phyloP scores from a whole-genome alignment of 306 rosid species.

The Cyclanthera cordifolia region DNA sequence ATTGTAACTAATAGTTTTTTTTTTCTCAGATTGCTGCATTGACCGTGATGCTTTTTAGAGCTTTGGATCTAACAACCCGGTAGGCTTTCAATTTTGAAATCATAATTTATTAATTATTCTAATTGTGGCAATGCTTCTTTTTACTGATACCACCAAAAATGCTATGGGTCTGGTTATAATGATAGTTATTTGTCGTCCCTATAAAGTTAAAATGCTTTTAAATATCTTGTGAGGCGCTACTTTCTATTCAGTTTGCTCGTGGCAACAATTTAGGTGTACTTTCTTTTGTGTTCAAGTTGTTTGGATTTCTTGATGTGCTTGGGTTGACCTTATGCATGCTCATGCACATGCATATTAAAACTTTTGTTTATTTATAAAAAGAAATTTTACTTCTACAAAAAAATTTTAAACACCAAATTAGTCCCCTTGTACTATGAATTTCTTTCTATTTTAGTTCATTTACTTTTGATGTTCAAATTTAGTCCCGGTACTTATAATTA shows the following conservation, averaged over 20 bases:
- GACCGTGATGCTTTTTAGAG: constrained; percentile 77
- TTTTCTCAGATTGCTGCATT: constrained; percentile 74
- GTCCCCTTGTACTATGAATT: too few relatives aligned
- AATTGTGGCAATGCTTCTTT: constrained; percentile 13
- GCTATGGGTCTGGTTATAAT: neutral
- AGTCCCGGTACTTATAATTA: too few relatives aligned
- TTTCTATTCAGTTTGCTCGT: neutral
- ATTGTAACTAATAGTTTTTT: neutral
- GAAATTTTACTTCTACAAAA: neutral
- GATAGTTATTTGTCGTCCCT: neutral
- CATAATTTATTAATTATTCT: constrained; percentile 1
- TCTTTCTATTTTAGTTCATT: too few relatives aligned
- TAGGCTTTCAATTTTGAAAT: constrained; percentile 23
- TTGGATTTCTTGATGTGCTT: neutral
- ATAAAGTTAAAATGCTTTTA: neutral
- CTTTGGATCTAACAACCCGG: constrained; percentile 70
- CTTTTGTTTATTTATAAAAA: neutral
- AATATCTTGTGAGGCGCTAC: neutral
- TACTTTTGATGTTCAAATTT: too few relatives aligned
- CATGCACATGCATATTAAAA: neutral
- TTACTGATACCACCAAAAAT: neutral
- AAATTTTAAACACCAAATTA: too few relatives aligned
- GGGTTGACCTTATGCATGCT: neutral
- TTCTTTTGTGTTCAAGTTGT: neutral
- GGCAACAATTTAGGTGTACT: neutral